A percentile compares a stretch with the other conserved stretches of the same genome.
Conservation (phyloP, 306 rosid species). For the Ochetophila trinervis region DNA sequence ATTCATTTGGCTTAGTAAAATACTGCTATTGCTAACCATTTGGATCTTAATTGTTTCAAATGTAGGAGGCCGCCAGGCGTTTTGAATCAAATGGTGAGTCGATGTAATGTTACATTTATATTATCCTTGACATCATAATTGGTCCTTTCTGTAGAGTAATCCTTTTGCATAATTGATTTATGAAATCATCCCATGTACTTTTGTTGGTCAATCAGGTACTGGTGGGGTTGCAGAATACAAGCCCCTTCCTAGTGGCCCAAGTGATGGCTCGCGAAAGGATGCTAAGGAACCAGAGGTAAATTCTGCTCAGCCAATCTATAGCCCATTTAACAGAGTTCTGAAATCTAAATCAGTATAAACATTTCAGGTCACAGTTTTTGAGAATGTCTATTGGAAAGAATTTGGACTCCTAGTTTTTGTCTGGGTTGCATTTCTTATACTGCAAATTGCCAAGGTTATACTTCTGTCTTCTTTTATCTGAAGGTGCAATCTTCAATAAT, state of each 20-base stretch:
- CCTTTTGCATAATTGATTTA: conserved; percentile 1
- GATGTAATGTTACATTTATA: conserved; percentile 10
- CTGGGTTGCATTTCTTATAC: conserved; percentile 75
- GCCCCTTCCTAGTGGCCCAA: conserved; percentile 70
- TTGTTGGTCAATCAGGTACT: conserved; percentile 42
- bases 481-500: conserved; percentile 12
- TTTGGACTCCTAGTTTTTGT: conserved; percentile 80
- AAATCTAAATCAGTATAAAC: conserved; percentile 28
- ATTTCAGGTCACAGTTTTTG: conserved; percentile 58
- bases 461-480: conserved; percentile 6
- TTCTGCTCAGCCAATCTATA: background rate
- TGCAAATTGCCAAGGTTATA: conserved; percentile 79
- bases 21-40: conserved; percentile 27
- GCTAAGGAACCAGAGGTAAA: conserved; percentile 39
- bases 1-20: too few species aligned
- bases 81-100: conserved; percentile 57
- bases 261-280: conserved; percentile 23
- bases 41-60: conserved; percentile 29
- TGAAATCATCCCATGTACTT: conserved; percentile 11
- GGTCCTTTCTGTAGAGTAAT: background rate
- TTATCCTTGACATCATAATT: conserved; percentile 2
- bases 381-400: conserved; percentile 84
- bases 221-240: conserved; percentile 63
- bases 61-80: conserved; percentile 63
- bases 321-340: conserved; percentile 5